Percentiles rank a stretch among this genome's conserved stretches.
Evolutionary conservation across 2,329 filamentous ascomycete genomes (phyloP).

Genomic region (Teratosphaeria nubilosa): DNA sequence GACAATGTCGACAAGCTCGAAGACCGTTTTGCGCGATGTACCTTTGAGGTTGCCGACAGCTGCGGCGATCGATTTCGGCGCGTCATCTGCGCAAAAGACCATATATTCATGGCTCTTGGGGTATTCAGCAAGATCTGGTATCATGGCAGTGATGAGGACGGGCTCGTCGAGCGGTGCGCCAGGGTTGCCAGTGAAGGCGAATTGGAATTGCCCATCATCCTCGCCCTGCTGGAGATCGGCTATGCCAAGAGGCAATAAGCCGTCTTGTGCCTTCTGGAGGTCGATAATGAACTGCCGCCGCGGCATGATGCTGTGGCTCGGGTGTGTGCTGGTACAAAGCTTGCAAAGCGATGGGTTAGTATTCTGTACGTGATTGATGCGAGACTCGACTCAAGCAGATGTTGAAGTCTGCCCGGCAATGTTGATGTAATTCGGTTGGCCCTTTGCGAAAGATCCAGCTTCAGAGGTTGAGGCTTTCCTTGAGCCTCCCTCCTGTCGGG

Average conservation of each 20-base stretch:
- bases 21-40: slow-evolving; percentile 36
- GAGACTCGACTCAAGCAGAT: background rate
- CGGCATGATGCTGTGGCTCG: slow-evolving; percentile 45
- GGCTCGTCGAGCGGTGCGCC: slow-evolving; percentile 9
- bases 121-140: slow-evolving; percentile 49
- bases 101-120: slow-evolving; percentile 48
- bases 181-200: slow-evolving; percentile 38
- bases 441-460: background rate
- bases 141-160: slow-evolving; percentile 29
- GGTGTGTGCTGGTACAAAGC: background rate
- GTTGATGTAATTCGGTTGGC: background rate
- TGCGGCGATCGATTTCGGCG: slow-evolving; percentile 31
- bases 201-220: slow-evolving; percentile 62
- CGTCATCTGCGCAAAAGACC: slow-evolving; percentile 43
- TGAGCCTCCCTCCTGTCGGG: background rate
- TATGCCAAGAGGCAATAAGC: slow-evolving; percentile 39
- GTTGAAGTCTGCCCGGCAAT: background rate
- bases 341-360: background rate
- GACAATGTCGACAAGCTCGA: slow-evolving; percentile 40
- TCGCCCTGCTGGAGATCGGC: slow-evolving; percentile 49
- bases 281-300: slow-evolving; percentile 56
- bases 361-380: background rate
- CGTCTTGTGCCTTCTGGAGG: slow-evolving; percentile 31
- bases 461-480: background rate
- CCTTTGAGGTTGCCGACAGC: slow-evolving; percentile 38